Base-by-base conservation (phyloP, 2,329 filamentous ascomycete species). In the Alternaria infectoria region DNA sequence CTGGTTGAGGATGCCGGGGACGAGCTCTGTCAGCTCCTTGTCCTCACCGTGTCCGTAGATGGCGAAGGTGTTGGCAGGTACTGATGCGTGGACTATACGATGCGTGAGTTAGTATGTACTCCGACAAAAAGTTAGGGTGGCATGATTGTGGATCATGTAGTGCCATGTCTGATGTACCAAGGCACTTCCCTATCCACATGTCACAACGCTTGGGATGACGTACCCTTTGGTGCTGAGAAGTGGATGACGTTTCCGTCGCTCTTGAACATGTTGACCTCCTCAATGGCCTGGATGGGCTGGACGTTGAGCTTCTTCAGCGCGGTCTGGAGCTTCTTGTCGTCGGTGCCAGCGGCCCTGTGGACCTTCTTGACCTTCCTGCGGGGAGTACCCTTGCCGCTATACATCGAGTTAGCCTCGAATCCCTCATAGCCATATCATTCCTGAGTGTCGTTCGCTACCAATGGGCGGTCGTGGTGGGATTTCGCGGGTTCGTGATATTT, bases 221-320 rank as follows among this genome's bases (percentile, higher is more conserved):
- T 86, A 98, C 96, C 96, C 88, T 97, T 97, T 77, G 96, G 96
- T 80, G 93, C 93, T 78, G 93, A 91, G 83, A 99, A 99, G 89
- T 99, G 96, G 81, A 99, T 98, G 83, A 99, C 96, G 84, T 99
- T 99, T 84, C 96, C 96, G 82, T 99, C 96, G 82, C 92, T 91
- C 92, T 99, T 99, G 91, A 99, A 99, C 96, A 99, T 99, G 91
- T 99, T 99, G 83, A 99, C 96, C 88, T 99, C 96, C 90, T 99
- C 96, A 79, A 99, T 99, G 73, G 92, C 93, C 87, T 97, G 94
- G 85, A 99, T 98, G 79, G 96, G 96, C 89, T 99, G 96, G 64
- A 97, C 95, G 86, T 98, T 98, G 83, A 99, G 90, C 91, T 99
- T 99, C 92, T 99, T 99, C 74, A 99, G 89, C 68, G 93, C 87